Percentiles rank a stretch among this genome's conserved stretches.
Evolutionary conservation across 345 rosid species (phyloP).

Genomic region (Alliaria petiolata): DNA sequence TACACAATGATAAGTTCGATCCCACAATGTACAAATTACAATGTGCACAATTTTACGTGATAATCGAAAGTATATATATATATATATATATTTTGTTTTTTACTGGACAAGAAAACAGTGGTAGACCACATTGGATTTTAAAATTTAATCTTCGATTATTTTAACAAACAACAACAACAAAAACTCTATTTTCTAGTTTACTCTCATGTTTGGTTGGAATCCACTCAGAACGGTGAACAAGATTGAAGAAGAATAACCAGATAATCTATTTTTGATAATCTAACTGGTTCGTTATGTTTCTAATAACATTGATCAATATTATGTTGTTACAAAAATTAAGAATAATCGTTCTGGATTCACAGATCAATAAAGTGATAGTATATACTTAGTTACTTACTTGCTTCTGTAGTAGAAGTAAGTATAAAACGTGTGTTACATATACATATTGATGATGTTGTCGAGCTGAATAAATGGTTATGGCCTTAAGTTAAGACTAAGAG

Average conservation of each 20-base stretch:
- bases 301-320: too few relatives aligned
- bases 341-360: neutral
- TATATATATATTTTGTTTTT: neutral
- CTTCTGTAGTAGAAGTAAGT: neutral
- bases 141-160: too few relatives aligned
- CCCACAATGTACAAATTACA: conserved; percentile 1
- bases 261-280: neutral
- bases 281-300: neutral
- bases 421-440: neutral
- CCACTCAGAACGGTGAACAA: neutral
- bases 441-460: neutral
- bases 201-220: neutral
- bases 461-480: conserved; percentile 1
- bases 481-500: neutral
- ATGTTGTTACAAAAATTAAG: neutral
- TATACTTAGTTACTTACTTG: neutral
- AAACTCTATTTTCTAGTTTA: neutral
- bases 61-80: neutral
- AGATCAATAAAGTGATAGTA: neutral
- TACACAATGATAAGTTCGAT: conserved; percentile 27
- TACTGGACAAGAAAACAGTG: neutral
- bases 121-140: neutral
- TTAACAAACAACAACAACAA: too few relatives aligned
- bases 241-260: neutral
- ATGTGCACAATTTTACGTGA: neutral